Evolutionary conservation across 2,329 filamentous ascomycete genomes (phyloP).

Genomic region (Paramyrothecium sp.): DNA sequence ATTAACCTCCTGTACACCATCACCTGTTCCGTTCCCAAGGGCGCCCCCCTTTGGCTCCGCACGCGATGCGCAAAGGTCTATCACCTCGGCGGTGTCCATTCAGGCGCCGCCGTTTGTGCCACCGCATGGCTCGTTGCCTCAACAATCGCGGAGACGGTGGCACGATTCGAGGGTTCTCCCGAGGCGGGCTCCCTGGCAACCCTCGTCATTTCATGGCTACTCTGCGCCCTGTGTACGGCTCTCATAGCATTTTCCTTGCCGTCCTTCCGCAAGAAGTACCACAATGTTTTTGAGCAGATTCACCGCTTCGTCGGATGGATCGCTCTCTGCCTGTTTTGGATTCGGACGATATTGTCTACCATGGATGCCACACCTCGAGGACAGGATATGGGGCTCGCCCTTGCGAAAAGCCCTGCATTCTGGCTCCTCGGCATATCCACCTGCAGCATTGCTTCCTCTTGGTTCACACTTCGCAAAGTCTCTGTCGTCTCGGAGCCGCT

Average conservation of each 20-base stretch:
- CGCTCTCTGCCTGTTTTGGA: constrained; percentile 64
- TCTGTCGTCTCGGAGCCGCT: constrained; percentile 64
- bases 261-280: constrained; percentile 56
- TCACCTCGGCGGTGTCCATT: constrained; percentile 52
- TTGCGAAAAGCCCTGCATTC: constrained; percentile 45
- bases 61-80: constrained; percentile 49
- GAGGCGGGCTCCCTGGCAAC: constrained; percentile 35
- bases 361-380: constrained; percentile 37
- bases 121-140: constrained; percentile 48
- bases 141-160: constrained; percentile 34
- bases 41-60: constrained; percentile 46
- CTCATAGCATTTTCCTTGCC: constrained; percentile 67
- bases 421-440: constrained; percentile 70
- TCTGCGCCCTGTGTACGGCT: constrained; percentile 54
- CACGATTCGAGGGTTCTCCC: constrained; percentile 24
- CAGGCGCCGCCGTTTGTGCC: constrained; percentile 46
- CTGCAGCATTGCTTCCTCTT: constrained; percentile 66
- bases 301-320: constrained; percentile 76
- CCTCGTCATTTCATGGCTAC: constrained; percentile 52
- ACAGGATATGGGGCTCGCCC: constrained; percentile 30
- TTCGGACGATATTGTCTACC: constrained; percentile 55
- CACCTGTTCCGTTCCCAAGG: constrained; percentile 42
- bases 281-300: constrained; percentile 68
- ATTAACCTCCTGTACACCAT: constrained; percentile 50
- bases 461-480: constrained; percentile 69